Percentiles rank a stretch among this genome's conserved stretches.
phyloP scores from a whole-genome alignment of 495 filamentous ascomycete species.

The Talaromyces proteolyticus region DNA sequence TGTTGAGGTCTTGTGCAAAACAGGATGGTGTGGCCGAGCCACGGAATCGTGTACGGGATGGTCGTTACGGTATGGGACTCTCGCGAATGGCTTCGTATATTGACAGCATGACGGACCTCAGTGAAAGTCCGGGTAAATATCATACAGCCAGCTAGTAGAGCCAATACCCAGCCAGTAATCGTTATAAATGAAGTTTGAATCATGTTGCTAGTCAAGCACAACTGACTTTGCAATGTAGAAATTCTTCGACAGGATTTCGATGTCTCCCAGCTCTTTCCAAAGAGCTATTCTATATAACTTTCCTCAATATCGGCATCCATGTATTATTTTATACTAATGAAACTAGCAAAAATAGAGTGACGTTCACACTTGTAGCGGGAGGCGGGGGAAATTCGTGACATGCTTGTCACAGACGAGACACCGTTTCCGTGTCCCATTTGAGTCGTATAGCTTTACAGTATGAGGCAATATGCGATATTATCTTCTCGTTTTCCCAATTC shows the following conservation, averaged over 20 bases:
- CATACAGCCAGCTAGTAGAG: neutral
- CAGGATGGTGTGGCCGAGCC: neutral
- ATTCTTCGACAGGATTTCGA: neutral
- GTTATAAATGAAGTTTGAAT: neutral
- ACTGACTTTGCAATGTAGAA: neutral
- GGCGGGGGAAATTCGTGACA: neutral
- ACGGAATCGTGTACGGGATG: neutral
- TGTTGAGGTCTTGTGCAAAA: neutral
- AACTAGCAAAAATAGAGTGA: too few relatives aligned
- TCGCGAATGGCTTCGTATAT: neutral
- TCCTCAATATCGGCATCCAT: neutral
- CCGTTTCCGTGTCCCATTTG: neutral
- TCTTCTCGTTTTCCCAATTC: neutral
- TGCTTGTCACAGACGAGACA: neutral
- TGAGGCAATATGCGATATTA: too few relatives aligned
- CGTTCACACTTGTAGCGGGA: neutral
- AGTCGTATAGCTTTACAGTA: neutral
- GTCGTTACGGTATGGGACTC: neutral
- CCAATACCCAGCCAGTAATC: neutral
- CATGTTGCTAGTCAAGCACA: too few relatives aligned
- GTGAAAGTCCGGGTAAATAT: neutral
- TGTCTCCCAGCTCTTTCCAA: neutral
- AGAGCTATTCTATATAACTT: neutral
- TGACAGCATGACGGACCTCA: neutral
- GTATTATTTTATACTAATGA: neutral